Conservation (phyloP, 2,329 filamentous ascomycete species). For the Stachybotrys chartarum region DNA sequence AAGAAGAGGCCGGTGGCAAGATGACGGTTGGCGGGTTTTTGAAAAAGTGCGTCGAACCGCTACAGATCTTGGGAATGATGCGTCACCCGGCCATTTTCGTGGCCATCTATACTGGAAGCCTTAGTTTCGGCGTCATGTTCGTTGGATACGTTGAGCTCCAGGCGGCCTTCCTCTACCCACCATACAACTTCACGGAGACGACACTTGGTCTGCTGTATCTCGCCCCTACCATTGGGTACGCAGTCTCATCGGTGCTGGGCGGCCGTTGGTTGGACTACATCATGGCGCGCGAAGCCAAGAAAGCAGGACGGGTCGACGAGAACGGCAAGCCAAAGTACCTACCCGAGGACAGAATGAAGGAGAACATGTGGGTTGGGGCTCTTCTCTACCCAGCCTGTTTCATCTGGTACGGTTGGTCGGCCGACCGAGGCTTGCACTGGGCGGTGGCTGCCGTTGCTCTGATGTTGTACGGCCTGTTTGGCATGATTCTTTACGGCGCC, state of each 20-base stretch:
- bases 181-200: constrained; percentile 60
- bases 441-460: constrained; percentile 48
- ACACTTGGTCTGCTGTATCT: constrained; percentile 69
- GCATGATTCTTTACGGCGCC: constrained; percentile 28
- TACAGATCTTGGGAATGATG: constrained; percentile 63
- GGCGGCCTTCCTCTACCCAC: constrained; percentile 53
- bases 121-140: constrained; percentile 68
- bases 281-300: constrained; percentile 67
- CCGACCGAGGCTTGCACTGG: no score
- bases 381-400: constrained; percentile 60
- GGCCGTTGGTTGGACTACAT: constrained; percentile 71
- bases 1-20: constrained; percentile 20
- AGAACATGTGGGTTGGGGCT: constrained; percentile 70
- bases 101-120: constrained; percentile 63
- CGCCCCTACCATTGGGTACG: constrained; percentile 63
- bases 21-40: constrained; percentile 56
- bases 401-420: constrained; percentile 65
- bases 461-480: constrained; percentile 45
- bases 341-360: constrained; percentile 72
- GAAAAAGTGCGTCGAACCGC: constrained; percentile 54
- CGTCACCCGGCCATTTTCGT: constrained; percentile 63
- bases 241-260: constrained; percentile 58
- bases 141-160: constrained; percentile 70
- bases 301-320: constrained; percentile 57
- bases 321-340: constrained; percentile 56